Evolutionary conservation across 495 filamentous ascomycete genomes (phyloP), one percentile per base, ranked within the genome.

Genomic region (Aspergillus heteromorphus): DNA sequence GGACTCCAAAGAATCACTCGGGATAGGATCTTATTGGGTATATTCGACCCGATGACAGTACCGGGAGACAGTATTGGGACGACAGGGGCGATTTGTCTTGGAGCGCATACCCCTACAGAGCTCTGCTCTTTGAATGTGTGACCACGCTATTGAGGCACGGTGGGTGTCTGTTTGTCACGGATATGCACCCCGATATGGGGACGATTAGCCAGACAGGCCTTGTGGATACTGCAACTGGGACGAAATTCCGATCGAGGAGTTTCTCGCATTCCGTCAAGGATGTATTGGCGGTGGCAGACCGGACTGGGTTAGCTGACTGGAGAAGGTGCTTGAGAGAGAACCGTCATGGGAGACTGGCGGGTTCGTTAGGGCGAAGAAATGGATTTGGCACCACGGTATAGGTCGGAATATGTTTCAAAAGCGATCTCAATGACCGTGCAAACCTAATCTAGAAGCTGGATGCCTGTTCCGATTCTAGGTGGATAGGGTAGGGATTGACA

Each of bases 101-200:
- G 87, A 91, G 64, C 87, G 89, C 60, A 69, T 88, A 17, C 81
- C 84, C 0, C 64, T 86, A 1, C 38, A 61, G 9, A n/a, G n/a
- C n/a, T n/a, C 57, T 40, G 11, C 88, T 85, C 67, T 91, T 89
- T 64, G 49, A 56, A 19, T 73, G 73, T 1, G 73, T 80, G 0
- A 59, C 73, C 10, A 55, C 60, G 17, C 66, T 87, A 14, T 63
- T 87, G 47, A 65, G 49, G 20, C 59, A 70, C 0, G 81, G 80
- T 0, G 83, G 79, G 6, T 72, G 79, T 56, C 60, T 86, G 6
- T 69, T 88, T 30, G 53, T 89, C 5, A 89, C 86, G 4, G 89
- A 88, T 63, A 89, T 89, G 87, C 87, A 89, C 61, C 69, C 76
- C 6, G 79, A 86, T 14, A 88, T 88, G 84, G 86, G 85, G 3